These are phyloP conservation scores for Scalesia atractyloides DNA, from an alignment of 129 eudicot genomes.

Conservation along the genomic window DNA sequence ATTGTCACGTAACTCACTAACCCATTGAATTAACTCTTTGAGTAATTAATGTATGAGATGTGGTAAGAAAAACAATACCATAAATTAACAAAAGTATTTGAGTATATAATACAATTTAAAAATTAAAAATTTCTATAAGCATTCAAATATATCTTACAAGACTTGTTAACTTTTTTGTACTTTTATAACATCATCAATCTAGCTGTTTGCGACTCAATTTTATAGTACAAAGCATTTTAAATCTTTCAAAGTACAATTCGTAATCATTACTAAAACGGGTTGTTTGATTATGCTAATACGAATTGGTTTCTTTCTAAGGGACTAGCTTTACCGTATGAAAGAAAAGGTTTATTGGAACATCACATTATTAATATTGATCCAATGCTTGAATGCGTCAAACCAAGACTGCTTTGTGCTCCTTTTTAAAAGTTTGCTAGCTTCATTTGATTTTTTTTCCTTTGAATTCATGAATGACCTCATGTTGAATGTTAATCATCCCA, in stretches of 20 bases:
- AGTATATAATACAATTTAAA: no score
- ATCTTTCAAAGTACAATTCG: neutral
- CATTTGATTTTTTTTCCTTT: neutral
- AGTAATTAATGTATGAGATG: no score
- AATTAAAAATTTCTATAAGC: no score
- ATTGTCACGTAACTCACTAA: no score
- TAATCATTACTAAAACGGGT: constrained; percentile 5
- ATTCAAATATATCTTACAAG: neutral
- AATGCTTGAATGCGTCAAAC: constrained; percentile 9
- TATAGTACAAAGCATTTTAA: neutral
- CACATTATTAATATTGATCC: neutral
- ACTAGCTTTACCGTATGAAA: neutral
- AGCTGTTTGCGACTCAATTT: constrained; percentile 11
- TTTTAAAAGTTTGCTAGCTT: constrained; percentile 2
- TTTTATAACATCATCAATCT: neutral
- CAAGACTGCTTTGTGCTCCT: neutral
- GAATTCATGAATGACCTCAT: constrained; percentile 4
- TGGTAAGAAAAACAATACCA: no score
- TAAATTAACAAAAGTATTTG: no score
- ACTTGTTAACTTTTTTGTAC: neutral
- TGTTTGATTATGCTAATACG: constrained; percentile 8
- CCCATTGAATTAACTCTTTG: no score
- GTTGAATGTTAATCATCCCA: neutral
- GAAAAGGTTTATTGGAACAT: neutral
- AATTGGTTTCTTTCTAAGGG: constrained; percentile 10